Percentiles rank a stretch among this genome's conserved stretches.
These are phyloP conservation scores for Panaeolus papilionaceus DNA, from an alignment of 768 basidiomycete species.

Conservation along the genomic window DNA sequence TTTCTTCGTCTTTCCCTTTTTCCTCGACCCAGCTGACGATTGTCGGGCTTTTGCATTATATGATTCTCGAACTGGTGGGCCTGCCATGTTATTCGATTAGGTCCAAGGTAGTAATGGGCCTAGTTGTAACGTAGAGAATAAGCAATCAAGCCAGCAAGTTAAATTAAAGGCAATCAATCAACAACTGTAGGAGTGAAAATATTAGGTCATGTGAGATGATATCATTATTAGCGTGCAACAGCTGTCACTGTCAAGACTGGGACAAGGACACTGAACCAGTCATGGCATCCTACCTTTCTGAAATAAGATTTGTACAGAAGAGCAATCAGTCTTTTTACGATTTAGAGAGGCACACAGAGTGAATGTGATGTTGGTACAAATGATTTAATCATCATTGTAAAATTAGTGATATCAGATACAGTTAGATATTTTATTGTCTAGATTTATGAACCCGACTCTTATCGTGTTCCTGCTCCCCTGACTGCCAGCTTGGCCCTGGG, in stretches of 20 bases:
- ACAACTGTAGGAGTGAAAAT: not conserved
- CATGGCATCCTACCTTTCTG: too few species aligned
- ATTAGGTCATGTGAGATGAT: conserved; percentile 9
- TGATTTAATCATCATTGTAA: too few species aligned
- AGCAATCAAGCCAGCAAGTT: not conserved
- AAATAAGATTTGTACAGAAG: not conserved
- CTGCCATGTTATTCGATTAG: conserved; percentile 23
- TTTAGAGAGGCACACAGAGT: too few species aligned
- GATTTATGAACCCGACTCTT: not conserved
- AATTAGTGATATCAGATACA: not conserved
- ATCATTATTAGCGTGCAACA: not conserved
- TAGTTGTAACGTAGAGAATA: not conserved
- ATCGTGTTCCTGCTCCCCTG: not conserved
- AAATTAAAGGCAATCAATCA: not conserved
- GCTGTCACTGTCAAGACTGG: too few species aligned
- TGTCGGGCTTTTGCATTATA: conserved; percentile 75
- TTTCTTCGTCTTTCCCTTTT: conserved; percentile 60
- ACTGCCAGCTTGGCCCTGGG: conserved; percentile 32
- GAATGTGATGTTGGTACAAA: too few species aligned
- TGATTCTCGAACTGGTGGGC: conserved; percentile 37
- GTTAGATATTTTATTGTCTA: not conserved
- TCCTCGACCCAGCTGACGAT: conserved; percentile 63
- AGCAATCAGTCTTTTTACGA: too few species aligned
- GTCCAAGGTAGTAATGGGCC: not conserved
- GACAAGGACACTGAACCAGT: too few species aligned